phyloP scores from a whole-genome alignment of 805 yeast species.

The Zygosaccharomyces lentus region DNA sequence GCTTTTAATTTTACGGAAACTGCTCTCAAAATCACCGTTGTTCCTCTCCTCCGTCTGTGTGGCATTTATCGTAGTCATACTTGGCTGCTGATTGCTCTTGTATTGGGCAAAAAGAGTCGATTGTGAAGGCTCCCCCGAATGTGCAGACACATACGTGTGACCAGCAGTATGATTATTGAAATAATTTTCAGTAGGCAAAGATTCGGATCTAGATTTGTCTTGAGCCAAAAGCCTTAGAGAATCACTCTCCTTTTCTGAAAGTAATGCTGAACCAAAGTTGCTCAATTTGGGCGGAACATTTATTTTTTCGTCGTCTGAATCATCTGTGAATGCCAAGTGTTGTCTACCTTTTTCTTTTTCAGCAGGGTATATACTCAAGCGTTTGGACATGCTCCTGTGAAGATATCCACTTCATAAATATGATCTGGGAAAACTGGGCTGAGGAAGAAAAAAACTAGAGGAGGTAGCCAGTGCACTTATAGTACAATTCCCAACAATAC shows the following conservation, averaged over 20 bases:
- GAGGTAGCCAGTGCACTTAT: neutral
- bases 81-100: conserved; percentile 20
- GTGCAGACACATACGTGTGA: conserved; percentile 13
- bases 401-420: conserved; percentile 2
- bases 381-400: conserved; percentile 10
- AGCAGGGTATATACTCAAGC: conserved; percentile 12
- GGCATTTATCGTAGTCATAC: conserved; percentile 26
- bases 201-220: conserved; percentile 3
- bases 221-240: neutral
- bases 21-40: conserved; percentile 10
- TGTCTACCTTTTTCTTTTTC: conserved; percentile 5
- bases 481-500: neutral
- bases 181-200: conserved; percentile 6
- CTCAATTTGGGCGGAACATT: conserved; percentile 31
- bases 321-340: conserved; percentile 8
- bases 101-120: conserved; percentile 25
- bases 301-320: conserved; percentile 29
- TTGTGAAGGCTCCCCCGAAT: conserved; percentile 20
- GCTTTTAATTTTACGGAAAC: conserved; percentile 20
- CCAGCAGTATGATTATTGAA: conserved; percentile 11
- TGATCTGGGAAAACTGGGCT: neutral
- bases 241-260: conserved; percentile 19
- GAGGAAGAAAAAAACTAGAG: neutral
- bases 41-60: conserved; percentile 8
- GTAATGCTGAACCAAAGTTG: conserved; percentile 32